These are phyloP conservation scores for Phytopythium aichiense DNA, from an alignment of 352 stramenopile species.

Conservation along the genomic window DNA sequence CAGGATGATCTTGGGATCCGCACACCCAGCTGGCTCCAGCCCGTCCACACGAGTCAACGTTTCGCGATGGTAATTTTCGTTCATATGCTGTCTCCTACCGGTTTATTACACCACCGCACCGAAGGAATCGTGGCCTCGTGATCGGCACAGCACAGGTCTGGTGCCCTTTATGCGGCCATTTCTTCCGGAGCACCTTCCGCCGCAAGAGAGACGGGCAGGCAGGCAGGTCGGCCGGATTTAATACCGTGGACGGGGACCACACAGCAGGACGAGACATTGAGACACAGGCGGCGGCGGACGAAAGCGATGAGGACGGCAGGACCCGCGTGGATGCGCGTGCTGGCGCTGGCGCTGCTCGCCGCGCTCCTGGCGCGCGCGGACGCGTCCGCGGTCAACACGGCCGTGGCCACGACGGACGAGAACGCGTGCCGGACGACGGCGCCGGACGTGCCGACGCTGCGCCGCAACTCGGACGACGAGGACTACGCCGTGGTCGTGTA, in stretches of 20 bases:
- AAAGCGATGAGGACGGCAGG: not conserved
- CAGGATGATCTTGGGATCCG: not conserved
- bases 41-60: not conserved
- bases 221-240: not conserved
- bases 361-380: conserved; percentile 1
- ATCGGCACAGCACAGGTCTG: not conserved
- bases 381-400: conserved; percentile 5
- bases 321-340: not conserved
- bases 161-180: not conserved
- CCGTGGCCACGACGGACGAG: conserved; percentile 4
- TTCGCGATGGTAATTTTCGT: not conserved
- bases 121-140: not conserved
- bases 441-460: conserved; percentile 1
- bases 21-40: not conserved
- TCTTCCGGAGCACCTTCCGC: not conserved
- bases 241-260: not conserved
- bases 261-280: not conserved
- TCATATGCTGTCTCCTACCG: not conserved
- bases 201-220: not conserved
- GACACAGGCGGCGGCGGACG: not conserved
- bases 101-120: not conserved
- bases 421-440: not conserved
- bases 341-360: not conserved
- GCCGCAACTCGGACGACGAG: conserved; percentile 1
- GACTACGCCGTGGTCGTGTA: conserved; percentile 1